Evolutionary conservation across 306 rosid species (phyloP).

Genomic region (Begonia masoniana): DNA sequence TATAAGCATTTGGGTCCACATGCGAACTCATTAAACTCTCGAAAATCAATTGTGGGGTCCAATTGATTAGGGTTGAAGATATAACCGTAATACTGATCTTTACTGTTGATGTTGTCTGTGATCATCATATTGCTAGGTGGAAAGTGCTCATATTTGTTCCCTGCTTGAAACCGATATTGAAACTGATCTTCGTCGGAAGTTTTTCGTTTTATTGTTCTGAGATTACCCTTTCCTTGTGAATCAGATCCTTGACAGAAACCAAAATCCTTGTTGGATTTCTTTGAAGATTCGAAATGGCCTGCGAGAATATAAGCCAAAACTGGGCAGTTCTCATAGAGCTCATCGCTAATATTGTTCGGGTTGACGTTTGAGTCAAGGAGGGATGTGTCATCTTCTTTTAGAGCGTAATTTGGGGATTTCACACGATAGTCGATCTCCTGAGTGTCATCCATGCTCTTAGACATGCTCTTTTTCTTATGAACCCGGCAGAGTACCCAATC

Average conservation of each 20-base stretch:
- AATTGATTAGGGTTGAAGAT: constrained; percentile 16
- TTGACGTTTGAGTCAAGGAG: constrained; percentile 8
- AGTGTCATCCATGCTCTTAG: constrained; percentile 23
- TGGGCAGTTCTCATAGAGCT: constrained; percentile 33
- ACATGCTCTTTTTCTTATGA: constrained; percentile 32
- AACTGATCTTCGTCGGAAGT: constrained; percentile 23
- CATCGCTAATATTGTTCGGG: constrained; percentile 23
- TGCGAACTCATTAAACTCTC: constrained; percentile 20
- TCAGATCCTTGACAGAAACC: constrained; percentile 9
- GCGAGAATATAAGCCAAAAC: constrained; percentile 45
- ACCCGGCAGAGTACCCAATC: constrained; percentile 79
- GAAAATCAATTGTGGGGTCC: constrained; percentile 21
- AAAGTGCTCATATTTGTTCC: constrained; percentile 12
- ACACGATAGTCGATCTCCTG: constrained; percentile 22
- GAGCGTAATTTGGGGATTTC: constrained; percentile 1
- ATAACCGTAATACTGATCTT: constrained; percentile 19
- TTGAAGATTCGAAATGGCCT: constrained; percentile 35
- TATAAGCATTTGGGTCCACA: background rate
- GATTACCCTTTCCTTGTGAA: constrained; percentile 18
- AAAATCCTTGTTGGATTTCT: constrained; percentile 12
- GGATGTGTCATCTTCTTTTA: constrained; percentile 12
- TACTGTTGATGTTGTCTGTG: constrained; percentile 12
- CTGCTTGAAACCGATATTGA: constrained; percentile 19
- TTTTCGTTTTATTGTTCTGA: constrained; percentile 20
- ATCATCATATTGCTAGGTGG: constrained; percentile 14